Base-by-base conservation (phyloP, 768 basidiomycete genomes). In the Leucosporidium creatinivorum region DNA sequence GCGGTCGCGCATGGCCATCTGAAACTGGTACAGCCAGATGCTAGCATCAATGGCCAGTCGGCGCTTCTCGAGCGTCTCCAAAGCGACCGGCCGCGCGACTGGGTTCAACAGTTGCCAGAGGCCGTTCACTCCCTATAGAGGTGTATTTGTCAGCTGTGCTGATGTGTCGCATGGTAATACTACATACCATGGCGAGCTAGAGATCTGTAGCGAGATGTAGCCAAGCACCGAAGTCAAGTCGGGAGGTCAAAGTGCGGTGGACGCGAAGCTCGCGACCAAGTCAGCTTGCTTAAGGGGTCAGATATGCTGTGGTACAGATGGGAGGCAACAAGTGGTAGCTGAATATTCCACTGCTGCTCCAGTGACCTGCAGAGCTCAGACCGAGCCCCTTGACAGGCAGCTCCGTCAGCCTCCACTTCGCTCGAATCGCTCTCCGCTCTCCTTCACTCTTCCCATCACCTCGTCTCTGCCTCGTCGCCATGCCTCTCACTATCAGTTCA, bases 11-110 rank as follows among this genome's bases (percentile, higher is more conserved):
- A 98, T 97, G 13, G 96, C 97, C 26, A 94, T 93, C 80, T 98
- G 94, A 76, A 99, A 99, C 78, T 99, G 96, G 78, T 99, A 99
- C 62, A 99, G 86, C 96, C 96, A 99, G 70, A 99, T 98, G 73
- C 92, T 96, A 5, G 93, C 97, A 79, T 99, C 96, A 64, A 99
- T 98, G 4, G 96, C 96, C 80, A 99, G 85, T 15, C 85, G 81
- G 77, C 93, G 94, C n/a, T 92, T 93, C 75, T 93, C 93, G 76
- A 93, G 84, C 0, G 89, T 93, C 79, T 99, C 94, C 63, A 98
- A 82, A 79, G 90, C 84, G 73, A 97, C 88, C 55, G 94, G 94
- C 65, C 94, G 84, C 36, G 92, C 93, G 49, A 94, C 91, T n/a
- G 94, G 94, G 18, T 84, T 84, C 65, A 99, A 80, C 18, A 99